These are phyloP conservation scores for Reutealis trisperma DNA, from an alignment of 345 rosid species.

Conservation along the genomic window DNA sequence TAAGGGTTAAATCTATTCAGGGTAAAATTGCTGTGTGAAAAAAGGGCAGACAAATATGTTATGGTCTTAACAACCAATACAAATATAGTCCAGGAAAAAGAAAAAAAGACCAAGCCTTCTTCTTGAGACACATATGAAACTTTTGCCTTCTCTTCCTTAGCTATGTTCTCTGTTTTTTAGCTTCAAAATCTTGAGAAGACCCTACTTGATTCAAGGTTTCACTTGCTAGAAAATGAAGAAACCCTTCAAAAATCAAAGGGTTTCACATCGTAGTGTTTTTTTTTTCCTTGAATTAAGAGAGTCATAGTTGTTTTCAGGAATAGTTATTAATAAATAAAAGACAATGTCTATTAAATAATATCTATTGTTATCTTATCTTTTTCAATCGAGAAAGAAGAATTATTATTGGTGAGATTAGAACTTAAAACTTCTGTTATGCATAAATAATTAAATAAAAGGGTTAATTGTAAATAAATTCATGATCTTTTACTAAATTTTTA, in stretches of 20 bases:
- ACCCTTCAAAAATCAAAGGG: neutral
- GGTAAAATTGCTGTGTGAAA: neutral
- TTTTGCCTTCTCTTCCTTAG: neutral
- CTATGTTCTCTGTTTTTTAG: neutral
- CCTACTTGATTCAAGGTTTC: constrained; percentile 18
- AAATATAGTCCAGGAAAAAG: neutral
- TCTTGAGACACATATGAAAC: neutral
- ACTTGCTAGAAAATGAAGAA: neutral
- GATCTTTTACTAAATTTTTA: too few species aligned
- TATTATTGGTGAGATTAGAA: too few species aligned
- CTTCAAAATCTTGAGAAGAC: neutral
- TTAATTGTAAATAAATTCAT: too few species aligned
- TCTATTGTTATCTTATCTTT: too few species aligned
- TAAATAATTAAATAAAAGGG: too few species aligned
- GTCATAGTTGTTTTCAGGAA: too few species aligned
- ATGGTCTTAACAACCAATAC: neutral
- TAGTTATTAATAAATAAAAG: too few species aligned
- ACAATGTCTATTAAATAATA: too few species aligned
- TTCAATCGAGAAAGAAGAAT: too few species aligned
- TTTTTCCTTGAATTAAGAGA: too few species aligned
- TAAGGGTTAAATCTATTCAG: neutral
- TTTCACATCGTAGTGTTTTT: neutral
- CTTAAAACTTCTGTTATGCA: too few species aligned
- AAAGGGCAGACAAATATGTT: neutral
- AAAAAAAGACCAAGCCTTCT: too few species aligned